Conservation (phyloP, 1,284 basidiomycete species). For the Tylopilus sp. region DNA sequence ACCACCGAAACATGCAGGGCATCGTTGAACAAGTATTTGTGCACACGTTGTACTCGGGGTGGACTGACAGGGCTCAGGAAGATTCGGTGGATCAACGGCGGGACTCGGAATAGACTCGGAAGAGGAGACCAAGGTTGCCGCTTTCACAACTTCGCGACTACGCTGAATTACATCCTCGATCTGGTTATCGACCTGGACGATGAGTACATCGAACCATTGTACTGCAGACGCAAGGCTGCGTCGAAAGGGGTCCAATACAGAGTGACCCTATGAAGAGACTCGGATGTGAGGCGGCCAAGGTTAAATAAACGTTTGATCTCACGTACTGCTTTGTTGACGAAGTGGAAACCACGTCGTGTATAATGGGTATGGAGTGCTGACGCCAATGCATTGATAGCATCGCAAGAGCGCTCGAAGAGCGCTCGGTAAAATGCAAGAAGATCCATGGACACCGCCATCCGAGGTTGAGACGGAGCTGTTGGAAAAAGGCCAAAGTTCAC, state of each 20-base stretch:
- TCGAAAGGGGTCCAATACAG: conserved; percentile 2
- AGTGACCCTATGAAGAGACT: not conserved
- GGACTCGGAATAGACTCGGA: no score
- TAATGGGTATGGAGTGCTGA: conserved; percentile 4
- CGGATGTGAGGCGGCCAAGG: no score
- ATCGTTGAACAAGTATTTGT: no score
- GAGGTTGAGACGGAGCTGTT: conserved; percentile 5
- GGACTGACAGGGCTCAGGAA: no score
- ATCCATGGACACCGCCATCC: conserved; percentile 2
- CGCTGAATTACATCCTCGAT: not conserved
- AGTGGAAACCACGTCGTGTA: not conserved
- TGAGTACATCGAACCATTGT: conserved; percentile 9
- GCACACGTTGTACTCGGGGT: conserved; percentile 3
- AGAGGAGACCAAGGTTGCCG: no score
- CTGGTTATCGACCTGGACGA: conserved; percentile 1
- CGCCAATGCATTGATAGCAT: conserved; percentile 15
- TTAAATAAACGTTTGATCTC: no score
- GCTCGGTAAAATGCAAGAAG: conserved; percentile 1
- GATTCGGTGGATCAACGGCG: no score
- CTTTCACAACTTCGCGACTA: not conserved
- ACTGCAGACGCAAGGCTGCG: not conserved
- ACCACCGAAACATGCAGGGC: not conserved
- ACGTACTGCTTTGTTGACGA: not conserved
- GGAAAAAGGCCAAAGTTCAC: conserved; percentile 8
- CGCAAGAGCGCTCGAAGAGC: conserved; percentile 8